phyloP scores from a whole-genome alignment of 2,329 filamentous ascomycete species.

The Sporothrix luriei region DNA sequence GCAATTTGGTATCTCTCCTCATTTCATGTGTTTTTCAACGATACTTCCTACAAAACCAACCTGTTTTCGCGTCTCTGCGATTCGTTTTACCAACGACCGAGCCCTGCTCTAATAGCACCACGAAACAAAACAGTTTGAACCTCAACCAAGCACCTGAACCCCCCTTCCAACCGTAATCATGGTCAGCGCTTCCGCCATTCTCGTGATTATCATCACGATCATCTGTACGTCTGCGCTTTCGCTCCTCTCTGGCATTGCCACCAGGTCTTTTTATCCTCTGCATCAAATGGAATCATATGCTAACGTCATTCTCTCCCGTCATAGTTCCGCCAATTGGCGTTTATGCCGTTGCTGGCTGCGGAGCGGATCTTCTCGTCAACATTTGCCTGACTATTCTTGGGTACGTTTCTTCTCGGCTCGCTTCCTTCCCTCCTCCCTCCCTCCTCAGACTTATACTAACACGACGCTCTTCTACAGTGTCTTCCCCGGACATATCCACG shows the following conservation, averaged over 20 bases:
- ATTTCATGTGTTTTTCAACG: not conserved
- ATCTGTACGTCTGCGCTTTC: slow-evolving; percentile 48
- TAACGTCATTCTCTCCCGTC: not conserved
- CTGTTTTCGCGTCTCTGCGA: not conserved
- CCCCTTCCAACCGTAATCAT: slow-evolving; percentile 43
- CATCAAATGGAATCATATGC: not conserved
- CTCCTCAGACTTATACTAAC: not conserved
- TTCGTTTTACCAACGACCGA: not conserved
- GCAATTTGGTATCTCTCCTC: not conserved
- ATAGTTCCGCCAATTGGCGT: slow-evolving; percentile 68
- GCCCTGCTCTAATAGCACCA: not conserved
- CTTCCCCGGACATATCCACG: slow-evolving; percentile 76
- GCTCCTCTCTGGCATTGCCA: not conserved
- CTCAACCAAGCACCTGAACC: not conserved
- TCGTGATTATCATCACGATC: slow-evolving; percentile 57
- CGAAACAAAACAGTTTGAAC: not conserved
- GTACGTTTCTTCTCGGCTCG: slow-evolving; percentile 43
- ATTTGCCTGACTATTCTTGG: slow-evolving; percentile 67
- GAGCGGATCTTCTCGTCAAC: slow-evolving; percentile 66
- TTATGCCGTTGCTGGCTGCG: slow-evolving; percentile 65
- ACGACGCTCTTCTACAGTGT: slow-evolving; percentile 50
- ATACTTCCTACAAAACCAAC: not conserved
- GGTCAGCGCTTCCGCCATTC: slow-evolving; percentile 53
- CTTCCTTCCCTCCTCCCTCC: not conserved
- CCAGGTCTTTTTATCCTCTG: too few species aligned